Evolutionary conservation across 2,329 filamentous ascomycete species (phyloP).

Genomic region (Delphinella strobiligena): DNA sequence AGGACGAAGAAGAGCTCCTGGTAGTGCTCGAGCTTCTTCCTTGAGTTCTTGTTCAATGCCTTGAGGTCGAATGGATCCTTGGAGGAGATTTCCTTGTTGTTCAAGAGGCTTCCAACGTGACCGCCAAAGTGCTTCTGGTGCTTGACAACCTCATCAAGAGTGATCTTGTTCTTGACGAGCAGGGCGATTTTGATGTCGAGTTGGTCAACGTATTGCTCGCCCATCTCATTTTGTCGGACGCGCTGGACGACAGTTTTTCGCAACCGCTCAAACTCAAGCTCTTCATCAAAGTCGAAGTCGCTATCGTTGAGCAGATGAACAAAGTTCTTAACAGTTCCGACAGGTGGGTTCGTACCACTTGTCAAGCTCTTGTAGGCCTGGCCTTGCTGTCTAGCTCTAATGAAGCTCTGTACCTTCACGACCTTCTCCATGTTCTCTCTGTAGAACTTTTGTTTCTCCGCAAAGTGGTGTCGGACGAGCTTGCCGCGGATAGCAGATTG

Average conservation of each 20-base stretch:
- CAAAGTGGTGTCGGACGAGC: constrained; percentile 62
- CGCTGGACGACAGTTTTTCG: constrained; percentile 95
- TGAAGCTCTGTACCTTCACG: constrained; percentile 95
- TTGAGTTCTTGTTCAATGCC: constrained; percentile 90
- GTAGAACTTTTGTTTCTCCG: constrained; percentile 79
- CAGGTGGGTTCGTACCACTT: constrained; percentile 89
- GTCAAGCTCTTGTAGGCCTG: constrained; percentile 97
- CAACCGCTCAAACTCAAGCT: constrained; percentile 90
- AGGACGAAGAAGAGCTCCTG: constrained; percentile 96
- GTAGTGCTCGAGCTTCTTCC: constrained; percentile 91
- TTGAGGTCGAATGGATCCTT: constrained; percentile 93
- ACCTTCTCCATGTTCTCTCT: constrained; percentile 98
- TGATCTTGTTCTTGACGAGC: constrained; percentile 98
- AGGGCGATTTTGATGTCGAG: constrained; percentile 98
- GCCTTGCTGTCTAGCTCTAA: constrained; percentile 87
- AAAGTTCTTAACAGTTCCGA: constrained; percentile 95
- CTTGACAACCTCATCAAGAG: constrained; percentile 89
- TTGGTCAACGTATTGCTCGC: constrained; percentile 96
- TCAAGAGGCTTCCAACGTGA: constrained; percentile 70
- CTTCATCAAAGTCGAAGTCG: constrained; percentile 97
- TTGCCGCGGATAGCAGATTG: constrained; percentile 65
- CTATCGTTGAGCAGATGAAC: constrained; percentile 96
- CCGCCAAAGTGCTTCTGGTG: constrained; percentile 95
- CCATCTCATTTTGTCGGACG: constrained; percentile 90
- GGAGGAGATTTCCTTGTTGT: constrained; percentile 78